These are phyloP conservation scores for Tylopilus sp. DNA, from an alignment of 768 basidiomycete species.

Conservation along the genomic window DNA sequence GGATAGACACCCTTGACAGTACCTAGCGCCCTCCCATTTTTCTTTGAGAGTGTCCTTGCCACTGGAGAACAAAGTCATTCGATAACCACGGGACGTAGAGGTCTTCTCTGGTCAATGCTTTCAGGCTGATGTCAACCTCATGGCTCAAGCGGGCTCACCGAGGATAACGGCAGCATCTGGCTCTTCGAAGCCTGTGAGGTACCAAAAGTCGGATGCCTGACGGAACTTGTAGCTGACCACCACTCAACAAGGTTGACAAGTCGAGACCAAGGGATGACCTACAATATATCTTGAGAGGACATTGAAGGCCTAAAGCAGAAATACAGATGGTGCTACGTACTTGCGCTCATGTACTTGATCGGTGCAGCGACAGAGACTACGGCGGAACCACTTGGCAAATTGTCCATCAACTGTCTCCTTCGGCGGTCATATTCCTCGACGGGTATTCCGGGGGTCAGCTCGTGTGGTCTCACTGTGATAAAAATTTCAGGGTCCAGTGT, in stretches of 20 bases:
- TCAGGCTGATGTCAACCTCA: not conserved
- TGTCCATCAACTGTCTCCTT: conserved; percentile 65
- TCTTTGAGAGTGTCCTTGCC: conserved; percentile 75
- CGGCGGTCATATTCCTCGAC: conserved; percentile 73
- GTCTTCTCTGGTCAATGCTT: conserved; percentile 53
- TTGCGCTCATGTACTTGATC: conserved; percentile 82
- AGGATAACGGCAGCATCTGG: conserved; percentile 87
- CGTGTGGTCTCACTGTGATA: conserved; percentile 50
- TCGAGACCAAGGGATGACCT: conserved; percentile 30
- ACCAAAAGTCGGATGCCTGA: conserved; percentile 91
- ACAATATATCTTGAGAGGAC: conserved; percentile 66
- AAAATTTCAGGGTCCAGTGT: conserved; percentile 2
- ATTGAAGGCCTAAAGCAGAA: conserved; percentile 12
- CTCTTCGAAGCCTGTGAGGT: conserved; percentile 94
- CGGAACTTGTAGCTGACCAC: conserved; percentile 84
- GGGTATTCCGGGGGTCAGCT: conserved; percentile 82
- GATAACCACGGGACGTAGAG: conserved; percentile 71
- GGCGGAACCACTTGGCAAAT: conserved; percentile 65
- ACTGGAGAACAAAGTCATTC: conserved; percentile 79
- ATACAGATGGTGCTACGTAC: conserved; percentile 42
- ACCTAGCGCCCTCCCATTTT: conserved; percentile 90
- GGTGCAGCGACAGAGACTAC: conserved; percentile 78
- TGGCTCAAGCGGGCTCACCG: conserved; percentile 40
- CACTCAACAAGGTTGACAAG: conserved; percentile 8
- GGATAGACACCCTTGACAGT: not conserved